phyloP scores from a whole-genome alignment of 2,329 filamentous ascomycete genomes.

The Fusarium sp. region DNA sequence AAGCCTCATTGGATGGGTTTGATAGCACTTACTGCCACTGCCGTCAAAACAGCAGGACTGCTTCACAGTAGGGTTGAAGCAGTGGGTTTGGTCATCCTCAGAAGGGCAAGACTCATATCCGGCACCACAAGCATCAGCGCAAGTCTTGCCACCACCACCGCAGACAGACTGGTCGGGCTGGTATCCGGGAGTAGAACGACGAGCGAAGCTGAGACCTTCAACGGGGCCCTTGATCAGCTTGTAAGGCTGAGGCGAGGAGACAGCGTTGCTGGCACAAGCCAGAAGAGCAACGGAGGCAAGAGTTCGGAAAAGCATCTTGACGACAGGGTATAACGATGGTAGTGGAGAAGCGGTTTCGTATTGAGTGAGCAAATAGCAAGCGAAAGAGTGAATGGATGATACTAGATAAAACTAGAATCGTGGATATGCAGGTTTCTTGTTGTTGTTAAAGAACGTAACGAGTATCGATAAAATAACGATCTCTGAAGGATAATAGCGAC shows the following conservation, averaged over 20 bases:
- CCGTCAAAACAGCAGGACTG: conserved; percentile 68
- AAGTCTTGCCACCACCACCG: conserved; percentile 59
- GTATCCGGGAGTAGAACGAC: conserved; percentile 61
- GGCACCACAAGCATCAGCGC: conserved; percentile 65
- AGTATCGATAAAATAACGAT: conserved; percentile 41
- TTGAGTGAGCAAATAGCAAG: conserved; percentile 16
- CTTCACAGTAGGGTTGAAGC: conserved; percentile 63
- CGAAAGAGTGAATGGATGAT: conserved; percentile 18
- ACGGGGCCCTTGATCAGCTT: conserved; percentile 53
- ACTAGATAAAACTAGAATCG: conserved; percentile 32
- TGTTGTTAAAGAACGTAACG: conserved; percentile 44
- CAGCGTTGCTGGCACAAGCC: conserved; percentile 50
- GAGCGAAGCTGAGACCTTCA: conserved; percentile 55
- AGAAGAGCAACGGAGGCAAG: conserved; percentile 50
- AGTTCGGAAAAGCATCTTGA: conserved; percentile 53
- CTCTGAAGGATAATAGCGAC: conserved; percentile 28
- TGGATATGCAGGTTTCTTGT: conserved; percentile 13
- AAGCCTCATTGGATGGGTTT: background rate
- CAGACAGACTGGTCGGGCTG: conserved; percentile 61
- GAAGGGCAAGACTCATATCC: conserved; percentile 63
- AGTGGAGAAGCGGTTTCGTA: conserved; percentile 33
- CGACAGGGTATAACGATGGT: conserved; percentile 33
- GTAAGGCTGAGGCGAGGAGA: conserved; percentile 50
- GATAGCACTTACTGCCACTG: conserved; percentile 64
- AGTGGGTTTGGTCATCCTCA: conserved; percentile 63